Evolutionary conservation across 331 rosid species (phyloP).

Genomic region (Arachis monticola): DNA sequence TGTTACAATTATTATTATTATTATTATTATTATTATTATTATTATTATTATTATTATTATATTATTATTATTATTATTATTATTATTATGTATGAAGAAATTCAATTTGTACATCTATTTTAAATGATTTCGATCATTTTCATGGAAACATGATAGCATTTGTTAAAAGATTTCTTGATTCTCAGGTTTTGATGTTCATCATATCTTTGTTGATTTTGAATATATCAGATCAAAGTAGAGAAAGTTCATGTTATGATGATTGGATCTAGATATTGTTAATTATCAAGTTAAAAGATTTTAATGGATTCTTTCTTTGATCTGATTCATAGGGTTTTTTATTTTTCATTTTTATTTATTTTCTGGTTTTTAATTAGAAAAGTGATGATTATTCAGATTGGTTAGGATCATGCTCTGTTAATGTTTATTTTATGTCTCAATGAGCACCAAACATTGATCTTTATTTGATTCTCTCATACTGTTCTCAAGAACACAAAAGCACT

Average conservation of each 20-base stretch:
- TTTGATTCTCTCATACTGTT: slow-evolving; percentile 58
- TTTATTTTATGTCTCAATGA: slow-evolving; percentile 10
- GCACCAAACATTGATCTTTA: slow-evolving; percentile 77
- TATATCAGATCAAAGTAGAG: slow-evolving; percentile 1
- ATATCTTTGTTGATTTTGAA: slow-evolving; percentile 6
- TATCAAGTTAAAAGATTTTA: background rate
- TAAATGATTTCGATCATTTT: background rate
- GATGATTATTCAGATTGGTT: slow-evolving; percentile 10
- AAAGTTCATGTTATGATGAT: slow-evolving; percentile 7
- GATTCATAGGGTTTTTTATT: background rate
- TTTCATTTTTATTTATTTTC: no score
- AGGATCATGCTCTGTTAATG: background rate
- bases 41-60: no score
- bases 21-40: no score
- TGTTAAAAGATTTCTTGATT: slow-evolving; percentile 6
- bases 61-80: no score
- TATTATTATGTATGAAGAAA: background rate
- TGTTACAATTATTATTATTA: no score
- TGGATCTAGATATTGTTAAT: slow-evolving; percentile 17
- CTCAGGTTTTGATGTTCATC: background rate
- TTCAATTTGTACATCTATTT: background rate
- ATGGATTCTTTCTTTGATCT: slow-evolving; percentile 12
- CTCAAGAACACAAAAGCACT: slow-evolving; percentile 74
- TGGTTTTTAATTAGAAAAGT: background rate
- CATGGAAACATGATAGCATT: background rate